Evolutionary conservation across 306 rosid species (phyloP).

Genomic region (Vigna nakashimae): DNA sequence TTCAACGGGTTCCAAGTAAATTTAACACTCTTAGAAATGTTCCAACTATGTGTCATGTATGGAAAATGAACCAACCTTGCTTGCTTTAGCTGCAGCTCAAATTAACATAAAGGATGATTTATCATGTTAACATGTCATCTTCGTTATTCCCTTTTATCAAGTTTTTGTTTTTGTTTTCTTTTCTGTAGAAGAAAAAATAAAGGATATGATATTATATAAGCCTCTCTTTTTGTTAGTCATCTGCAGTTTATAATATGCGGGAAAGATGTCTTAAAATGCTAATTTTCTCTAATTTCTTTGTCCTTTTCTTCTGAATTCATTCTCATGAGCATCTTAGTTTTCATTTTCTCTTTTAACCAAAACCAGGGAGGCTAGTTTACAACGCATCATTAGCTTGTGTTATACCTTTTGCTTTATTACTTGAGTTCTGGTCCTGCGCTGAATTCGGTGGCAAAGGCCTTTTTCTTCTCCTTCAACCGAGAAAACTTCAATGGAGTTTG

Average conservation of each 20-base stretch:
- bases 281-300: slow-evolving; percentile 25
- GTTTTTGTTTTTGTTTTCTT: not conserved
- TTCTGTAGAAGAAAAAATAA: not conserved
- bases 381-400: slow-evolving; percentile 19
- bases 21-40: not conserved
- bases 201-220: slow-evolving; percentile 24
- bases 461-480: slow-evolving; percentile 61
- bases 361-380: slow-evolving; percentile 14
- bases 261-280: slow-evolving; percentile 20
- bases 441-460: slow-evolving; percentile 50
- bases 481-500: slow-evolving; percentile 66
- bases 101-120: not conserved
- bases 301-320: slow-evolving; percentile 30
- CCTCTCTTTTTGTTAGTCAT: slow-evolving; percentile 23
- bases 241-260: not conserved
- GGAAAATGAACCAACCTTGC: not conserved
- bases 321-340: slow-evolving; percentile 9
- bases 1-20: not conserved
- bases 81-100: not conserved
- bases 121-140: slow-evolving; percentile 9
- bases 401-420: slow-evolving; percentile 69
- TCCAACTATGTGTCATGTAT: slow-evolving; percentile 15
- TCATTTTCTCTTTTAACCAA: slow-evolving; percentile 3
- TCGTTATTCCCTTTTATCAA: slow-evolving; percentile 18
- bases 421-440: slow-evolving; percentile 61